A percentile compares a stretch with the other conserved stretches of the same genome.
These are phyloP conservation scores for Oryza australiensis DNA, from an alignment of 176 grass and related monocot genomes.

Conservation along the genomic window DNA sequence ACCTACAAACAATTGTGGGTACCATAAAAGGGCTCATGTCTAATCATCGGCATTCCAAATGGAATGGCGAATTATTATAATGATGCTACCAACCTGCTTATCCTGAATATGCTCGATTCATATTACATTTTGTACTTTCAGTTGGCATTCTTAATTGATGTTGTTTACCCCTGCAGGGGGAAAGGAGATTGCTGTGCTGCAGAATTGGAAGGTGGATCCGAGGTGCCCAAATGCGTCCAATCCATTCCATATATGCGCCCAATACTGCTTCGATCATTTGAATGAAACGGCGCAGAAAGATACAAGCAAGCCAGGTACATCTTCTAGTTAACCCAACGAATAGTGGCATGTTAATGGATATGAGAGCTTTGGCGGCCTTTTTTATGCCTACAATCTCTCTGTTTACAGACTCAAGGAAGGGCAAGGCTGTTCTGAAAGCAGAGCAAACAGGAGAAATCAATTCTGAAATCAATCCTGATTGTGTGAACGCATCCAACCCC, in stretches of 20 bases:
- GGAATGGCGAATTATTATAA: background rate
- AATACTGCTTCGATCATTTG: constrained; percentile 67
- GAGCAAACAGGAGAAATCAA: constrained; percentile 51
- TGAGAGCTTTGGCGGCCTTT: background rate
- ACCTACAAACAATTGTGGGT: background rate
- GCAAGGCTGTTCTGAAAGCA: constrained; percentile 30
- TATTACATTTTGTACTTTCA: background rate
- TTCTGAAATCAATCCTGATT: constrained; percentile 62
- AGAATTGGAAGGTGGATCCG: constrained; percentile 63
- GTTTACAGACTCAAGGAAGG: constrained; percentile 42
- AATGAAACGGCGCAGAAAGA: constrained; percentile 22
- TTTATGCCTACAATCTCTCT: constrained; percentile 27
- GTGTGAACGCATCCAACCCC: constrained; percentile 83
- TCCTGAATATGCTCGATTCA: background rate
- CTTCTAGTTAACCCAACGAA: background rate
- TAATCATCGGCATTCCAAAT: background rate
- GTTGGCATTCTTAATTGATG: background rate
- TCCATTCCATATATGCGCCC: constrained; percentile 81
- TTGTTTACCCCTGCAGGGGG: constrained; percentile 8
- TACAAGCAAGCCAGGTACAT: constrained; percentile 45
- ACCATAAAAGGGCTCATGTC: background rate
- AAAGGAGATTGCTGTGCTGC: background rate
- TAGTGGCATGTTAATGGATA: background rate
- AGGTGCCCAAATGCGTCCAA: constrained; percentile 75
- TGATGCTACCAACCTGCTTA: background rate